Base-by-base conservation (phyloP, 352 stramenopile genomes). In the Bremia lactucae region DNA sequence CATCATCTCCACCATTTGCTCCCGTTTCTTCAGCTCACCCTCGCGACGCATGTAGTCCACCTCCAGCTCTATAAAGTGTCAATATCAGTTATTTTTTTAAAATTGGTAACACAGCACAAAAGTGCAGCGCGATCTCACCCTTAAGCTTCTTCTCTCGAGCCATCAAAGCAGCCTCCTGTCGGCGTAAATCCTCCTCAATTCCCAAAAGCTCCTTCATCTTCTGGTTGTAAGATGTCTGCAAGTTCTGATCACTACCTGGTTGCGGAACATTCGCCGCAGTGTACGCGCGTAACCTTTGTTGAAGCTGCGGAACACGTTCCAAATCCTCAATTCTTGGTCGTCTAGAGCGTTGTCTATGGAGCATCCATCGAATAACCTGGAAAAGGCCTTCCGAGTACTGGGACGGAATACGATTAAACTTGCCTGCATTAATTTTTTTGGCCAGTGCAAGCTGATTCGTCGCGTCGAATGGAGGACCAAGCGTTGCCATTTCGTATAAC, bases 381-480 rank as follows among this genome's bases (percentile, higher is more conserved):
- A 94, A 90, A 6, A 96, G 68, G 0, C 83, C 80, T 42, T 96
- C 84, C 29, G 79, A 94, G 71, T 96, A 97, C 46, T 87, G 68
- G 22, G 72, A 69, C 7, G 88, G 87, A 48, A 97, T 96, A 20
- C 83, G 79, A 19, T 70, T 72, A 49, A 96, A 96, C 52, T 91
- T 91, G 55, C 87, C 83, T 19, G 82, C 78, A 43, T 94, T 96
- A 62, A 97, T 97, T 48, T 95, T 96, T 59, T 95, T 93, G 22
- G 87, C 87, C 13, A 97, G 59, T 42, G 87, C 81, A 18, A 96
- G 58, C 48, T 96, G 86, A 56, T 96, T 96, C 3, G 79, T 87
- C 7, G 87, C 88, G 31, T 96, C 83, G 49, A 97, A 97, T 25
- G 88, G 88, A 19, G 87, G 88, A 6, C 69, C 70, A 4, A 95